phyloP scores from a whole-genome alignment of 495 filamentous ascomycete genomes.

The Xylaria venustula region DNA sequence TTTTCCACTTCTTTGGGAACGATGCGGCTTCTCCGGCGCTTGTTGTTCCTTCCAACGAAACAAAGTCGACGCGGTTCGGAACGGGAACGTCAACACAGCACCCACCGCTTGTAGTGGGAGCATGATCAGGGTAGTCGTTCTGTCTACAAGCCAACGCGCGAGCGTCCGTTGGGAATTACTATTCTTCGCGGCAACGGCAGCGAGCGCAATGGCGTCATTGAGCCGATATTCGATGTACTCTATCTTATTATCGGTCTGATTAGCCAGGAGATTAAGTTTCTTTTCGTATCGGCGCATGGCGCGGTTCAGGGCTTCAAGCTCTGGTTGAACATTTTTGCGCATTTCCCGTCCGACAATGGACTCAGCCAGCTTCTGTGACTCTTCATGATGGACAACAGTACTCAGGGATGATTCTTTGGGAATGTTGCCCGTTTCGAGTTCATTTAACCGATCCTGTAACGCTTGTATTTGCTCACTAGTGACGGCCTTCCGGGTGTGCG shows the following conservation, averaged over 20 bases:
- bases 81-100: constrained; percentile 25
- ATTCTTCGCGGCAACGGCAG: constrained; percentile 68
- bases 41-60: constrained; percentile 22
- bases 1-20: constrained; percentile 15
- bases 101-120: constrained; percentile 35
- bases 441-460: constrained; percentile 62
- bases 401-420: constrained; percentile 17
- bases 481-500: constrained; percentile 40
- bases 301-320: constrained; percentile 85
- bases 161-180: constrained; percentile 31
- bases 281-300: constrained; percentile 96
- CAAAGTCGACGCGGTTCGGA: constrained; percentile 24
- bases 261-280: constrained; percentile 65
- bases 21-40: constrained; percentile 17
- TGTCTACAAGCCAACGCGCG: constrained; percentile 27
- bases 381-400: constrained; percentile 23
- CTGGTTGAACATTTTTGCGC: constrained; percentile 65
- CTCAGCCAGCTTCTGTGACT: constrained; percentile 34
- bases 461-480: constrained; percentile 52
- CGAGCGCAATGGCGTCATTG: constrained; percentile 74
- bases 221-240: constrained; percentile 65
- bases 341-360: constrained; percentile 58
- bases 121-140: constrained; percentile 18
- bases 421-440: constrained; percentile 59
- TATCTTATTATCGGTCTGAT: constrained; percentile 75